Conservation (phyloP, 2,329 filamentous ascomycete species). For the Pseudogymnoascus sp. region DNA sequence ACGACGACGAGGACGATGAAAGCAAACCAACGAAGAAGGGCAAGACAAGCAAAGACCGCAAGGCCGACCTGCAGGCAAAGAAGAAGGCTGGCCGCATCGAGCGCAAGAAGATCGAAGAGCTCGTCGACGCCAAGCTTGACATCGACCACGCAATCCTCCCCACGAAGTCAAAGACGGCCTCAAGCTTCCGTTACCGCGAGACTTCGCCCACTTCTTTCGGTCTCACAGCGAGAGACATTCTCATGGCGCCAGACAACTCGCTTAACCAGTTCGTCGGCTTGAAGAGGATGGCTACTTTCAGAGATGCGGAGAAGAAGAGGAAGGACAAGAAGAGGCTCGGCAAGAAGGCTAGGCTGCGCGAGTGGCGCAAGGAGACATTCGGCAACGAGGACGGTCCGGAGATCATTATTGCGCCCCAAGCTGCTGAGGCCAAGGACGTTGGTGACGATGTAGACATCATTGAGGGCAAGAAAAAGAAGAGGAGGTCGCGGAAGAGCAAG, state of each 20-base stretch:
- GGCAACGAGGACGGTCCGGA: conserved; percentile 38
- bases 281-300: conserved; percentile 89
- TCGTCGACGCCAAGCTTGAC: conserved; percentile 75
- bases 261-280: conserved; percentile 87
- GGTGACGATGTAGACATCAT: conserved; percentile 27
- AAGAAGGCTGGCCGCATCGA: conserved; percentile 72
- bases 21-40: conserved; percentile 43
- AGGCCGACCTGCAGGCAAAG: conserved; percentile 47
- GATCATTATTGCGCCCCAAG: conserved; percentile 19
- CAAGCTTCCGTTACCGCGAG: conserved; percentile 82
- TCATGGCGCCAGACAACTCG: conserved; percentile 75
- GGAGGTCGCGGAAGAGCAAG: conserved; percentile 38
- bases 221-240: conserved; percentile 80
- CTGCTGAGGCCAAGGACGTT: conserved; percentile 19
- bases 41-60: conserved; percentile 51
- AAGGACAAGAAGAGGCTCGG: conserved; percentile 80
- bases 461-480: conserved; percentile 40
- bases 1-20: conserved; percentile 35
- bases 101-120: conserved; percentile 71
- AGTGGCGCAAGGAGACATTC: conserved; percentile 69
- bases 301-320: conserved; percentile 80
- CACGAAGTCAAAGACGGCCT: conserved; percentile 40
- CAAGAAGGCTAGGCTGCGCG: conserved; percentile 82
- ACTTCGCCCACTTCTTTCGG: conserved; percentile 87
- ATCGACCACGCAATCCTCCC: conserved; percentile 58